Evolutionary conservation across 495 filamentous ascomycete genomes (phyloP), one percentile per base, ranked within the genome.

Genomic region (Lepidopterella palustris): DNA sequence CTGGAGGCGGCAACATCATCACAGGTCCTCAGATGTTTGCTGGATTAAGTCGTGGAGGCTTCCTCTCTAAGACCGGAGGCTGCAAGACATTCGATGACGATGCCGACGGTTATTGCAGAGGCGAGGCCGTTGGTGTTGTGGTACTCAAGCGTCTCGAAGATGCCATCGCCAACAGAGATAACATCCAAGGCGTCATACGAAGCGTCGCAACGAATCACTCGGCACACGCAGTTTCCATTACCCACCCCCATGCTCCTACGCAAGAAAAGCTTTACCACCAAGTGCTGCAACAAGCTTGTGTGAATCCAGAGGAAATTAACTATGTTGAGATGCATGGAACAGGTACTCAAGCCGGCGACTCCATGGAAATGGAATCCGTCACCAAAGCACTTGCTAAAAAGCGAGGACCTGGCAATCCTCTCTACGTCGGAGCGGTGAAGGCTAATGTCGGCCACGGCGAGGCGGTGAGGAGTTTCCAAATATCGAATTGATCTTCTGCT

Each of bases 271-370:
- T 92, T n/a, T 92, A 86, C 59, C 74, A 78, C 15, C 77, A 84
- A 25, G 79, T 92, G 39, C 76, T 92, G 13, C 80, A 85, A 45
- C 78, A 87, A 32, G 84, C 87, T 9, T 81, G 86, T 39, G 77
- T 88, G 4, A 82, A 89, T 55, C 86, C 89, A 2, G 80, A 82
- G 53, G 85, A 91, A 49, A 73, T 92, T 21, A 84, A 84, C 73
- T 93, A 92, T 61, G 82, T 93, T 13, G 89, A 95, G 69, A 90
- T 91, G 83, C 89, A 95, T 69, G 89, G 89, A n/a, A 93, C 89
- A 0, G 89, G 89, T 8, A 92, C 89, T 0, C 59, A 64, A 24
- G 87, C 86, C 20, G 89, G 89, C 9, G 89, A 95, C 70, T 83
- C 81, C 0, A 84, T 83, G 0, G 89, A 95, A 70, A 89, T 92